Percentiles rank a stretch among this genome's conserved stretches.
Evolutionary conservation across 331 rosid species (phyloP).

Genomic region (Pyrus hybrid): DNA sequence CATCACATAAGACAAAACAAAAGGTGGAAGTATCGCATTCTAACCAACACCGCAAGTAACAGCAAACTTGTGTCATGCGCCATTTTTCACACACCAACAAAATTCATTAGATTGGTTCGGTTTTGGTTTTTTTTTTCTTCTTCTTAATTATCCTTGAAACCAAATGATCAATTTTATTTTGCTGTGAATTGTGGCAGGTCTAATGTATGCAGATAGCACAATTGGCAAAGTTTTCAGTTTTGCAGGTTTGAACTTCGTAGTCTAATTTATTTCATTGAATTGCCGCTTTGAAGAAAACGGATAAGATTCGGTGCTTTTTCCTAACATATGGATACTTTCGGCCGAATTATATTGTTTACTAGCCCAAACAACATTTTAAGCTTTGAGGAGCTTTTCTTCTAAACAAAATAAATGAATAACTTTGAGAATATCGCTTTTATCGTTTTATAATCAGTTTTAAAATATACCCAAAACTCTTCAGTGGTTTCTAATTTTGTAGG

Average conservation of each 20-base stretch:
- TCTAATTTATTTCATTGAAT: no score
- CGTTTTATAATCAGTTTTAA: no score
- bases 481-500: not conserved
- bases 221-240: not conserved
- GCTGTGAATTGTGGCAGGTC: not conserved
- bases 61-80: not conserved
- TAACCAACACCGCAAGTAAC: not conserved
- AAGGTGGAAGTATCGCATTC: not conserved
- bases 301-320: not conserved
- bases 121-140: not conserved
- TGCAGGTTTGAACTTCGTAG: not conserved
- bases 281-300: accelerated
- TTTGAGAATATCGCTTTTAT: not conserved
- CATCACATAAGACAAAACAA: not conserved
- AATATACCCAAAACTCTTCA: no score
- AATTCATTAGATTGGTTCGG: not conserved
- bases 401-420: no score
- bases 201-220: not conserved
- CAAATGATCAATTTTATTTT: no score
- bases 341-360: not conserved
- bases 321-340: not conserved
- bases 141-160: no score
- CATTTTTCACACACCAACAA: not conserved
- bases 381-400: no score
- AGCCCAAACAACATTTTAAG: no score